phyloP scores from a whole-genome alignment of 2,329 filamentous ascomycete species.

The Thelonectria discophora region DNA sequence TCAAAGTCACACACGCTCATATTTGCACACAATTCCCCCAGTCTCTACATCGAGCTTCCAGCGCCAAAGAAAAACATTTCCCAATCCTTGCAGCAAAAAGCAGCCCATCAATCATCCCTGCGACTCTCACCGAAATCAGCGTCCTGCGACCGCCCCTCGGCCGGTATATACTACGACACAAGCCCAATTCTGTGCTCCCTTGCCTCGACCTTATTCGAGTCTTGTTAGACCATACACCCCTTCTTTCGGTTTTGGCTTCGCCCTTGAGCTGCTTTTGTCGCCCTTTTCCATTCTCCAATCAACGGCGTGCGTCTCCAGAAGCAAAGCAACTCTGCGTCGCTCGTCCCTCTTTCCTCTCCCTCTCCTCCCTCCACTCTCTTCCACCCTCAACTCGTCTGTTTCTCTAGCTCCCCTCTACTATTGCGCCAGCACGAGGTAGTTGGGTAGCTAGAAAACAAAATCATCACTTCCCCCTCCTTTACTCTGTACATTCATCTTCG shows the following conservation, averaged over 20 bases:
- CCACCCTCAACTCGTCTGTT: constrained; percentile 12
- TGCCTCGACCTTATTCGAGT: constrained; percentile 11
- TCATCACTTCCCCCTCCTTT: constrained; percentile 4
- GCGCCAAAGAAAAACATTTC: constrained; percentile 13
- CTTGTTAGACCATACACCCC: constrained; percentile 18
- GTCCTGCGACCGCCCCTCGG: no score
- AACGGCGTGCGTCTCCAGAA: constrained; percentile 38
- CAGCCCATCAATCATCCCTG: constrained; percentile 40
- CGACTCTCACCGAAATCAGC: constrained; percentile 41
- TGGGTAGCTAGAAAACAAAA: constrained; percentile 26
- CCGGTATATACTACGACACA: constrained; percentile 21
- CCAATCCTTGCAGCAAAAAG: constrained; percentile 28
- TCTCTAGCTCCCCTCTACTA: constrained; percentile 26
- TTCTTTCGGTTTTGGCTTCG: constrained; percentile 2
- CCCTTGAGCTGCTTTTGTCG: not conserved
- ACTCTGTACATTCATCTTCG: not conserved
- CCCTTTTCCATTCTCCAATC: constrained; percentile 43
- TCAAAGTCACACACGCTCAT: constrained; percentile 19
- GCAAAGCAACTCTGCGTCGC: constrained; percentile 26
- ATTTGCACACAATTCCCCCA: constrained; percentile 16
- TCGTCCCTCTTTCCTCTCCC: constrained; percentile 5
- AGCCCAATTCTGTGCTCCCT: constrained; percentile 8
- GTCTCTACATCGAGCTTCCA: constrained; percentile 5
- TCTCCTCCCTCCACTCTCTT: constrained; percentile 1
- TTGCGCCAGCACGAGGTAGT: constrained; percentile 13